Evolutionary conservation across 1,139 yeast genomes (phyloP).

Genomic region (Debaryomyces robertsiae): DNA sequence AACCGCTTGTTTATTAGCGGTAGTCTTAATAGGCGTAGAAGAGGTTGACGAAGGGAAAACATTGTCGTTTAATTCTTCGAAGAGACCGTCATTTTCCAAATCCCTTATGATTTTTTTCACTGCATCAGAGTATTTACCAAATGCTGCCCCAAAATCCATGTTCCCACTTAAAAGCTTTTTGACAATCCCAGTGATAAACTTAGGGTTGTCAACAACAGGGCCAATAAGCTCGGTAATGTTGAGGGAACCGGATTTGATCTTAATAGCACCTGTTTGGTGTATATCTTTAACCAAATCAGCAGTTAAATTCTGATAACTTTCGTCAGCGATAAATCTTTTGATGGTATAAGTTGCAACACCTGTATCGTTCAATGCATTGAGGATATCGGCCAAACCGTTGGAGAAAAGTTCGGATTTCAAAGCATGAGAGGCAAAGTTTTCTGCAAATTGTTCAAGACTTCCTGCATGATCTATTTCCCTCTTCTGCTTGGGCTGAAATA

Average conservation of each 20-base stretch:
- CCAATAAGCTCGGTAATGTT: conserved; percentile 32
- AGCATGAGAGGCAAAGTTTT: conserved; percentile 33
- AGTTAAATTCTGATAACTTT: conserved; percentile 42
- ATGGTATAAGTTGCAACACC: conserved; percentile 43
- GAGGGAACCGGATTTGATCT: conserved; percentile 22
- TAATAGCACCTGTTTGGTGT: conserved; percentile 29
- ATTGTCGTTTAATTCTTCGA: conserved; percentile 40
- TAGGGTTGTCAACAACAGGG: conserved; percentile 29
- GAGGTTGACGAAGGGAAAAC: conserved; percentile 34
- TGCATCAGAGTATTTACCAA: conserved; percentile 38
- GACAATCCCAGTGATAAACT: conserved; percentile 24
- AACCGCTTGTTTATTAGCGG: conserved; percentile 11
- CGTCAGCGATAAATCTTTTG: conserved; percentile 39
- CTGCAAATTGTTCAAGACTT: conserved; percentile 30
- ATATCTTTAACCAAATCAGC: conserved; percentile 32
- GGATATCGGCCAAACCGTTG: conserved; percentile 28
- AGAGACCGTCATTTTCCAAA: conserved; percentile 43
- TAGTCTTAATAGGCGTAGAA: conserved; percentile 14
- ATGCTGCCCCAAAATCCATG: conserved; percentile 16
- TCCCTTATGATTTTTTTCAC: conserved; percentile 32
- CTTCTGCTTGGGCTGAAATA: conserved; percentile 27
- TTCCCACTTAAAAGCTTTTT: conserved; percentile 30
- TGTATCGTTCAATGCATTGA: conserved; percentile 46
- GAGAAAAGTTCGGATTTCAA: conserved; percentile 34
- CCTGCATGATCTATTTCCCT: conserved; percentile 27